Evolutionary conservation across 1,284 basidiomycete genomes (phyloP).

Genomic region (Veloporphyrellus conicus): DNA sequence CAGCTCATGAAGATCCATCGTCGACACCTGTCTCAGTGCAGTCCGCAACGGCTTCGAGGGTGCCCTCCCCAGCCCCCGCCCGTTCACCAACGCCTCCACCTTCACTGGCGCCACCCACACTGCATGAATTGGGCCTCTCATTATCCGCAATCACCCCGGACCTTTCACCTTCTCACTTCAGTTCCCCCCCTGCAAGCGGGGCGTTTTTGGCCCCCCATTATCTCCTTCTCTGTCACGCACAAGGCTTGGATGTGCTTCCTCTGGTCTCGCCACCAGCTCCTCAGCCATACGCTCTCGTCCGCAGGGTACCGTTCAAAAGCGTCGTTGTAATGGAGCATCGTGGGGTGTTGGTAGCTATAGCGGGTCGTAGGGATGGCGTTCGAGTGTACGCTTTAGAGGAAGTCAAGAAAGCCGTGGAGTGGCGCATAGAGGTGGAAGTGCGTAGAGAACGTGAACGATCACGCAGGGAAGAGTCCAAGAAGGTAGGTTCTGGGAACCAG

Average conservation of each 20-base stretch:
- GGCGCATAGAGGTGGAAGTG: constrained; percentile 77
- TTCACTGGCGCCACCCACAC: constrained; percentile 58
- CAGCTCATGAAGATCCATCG: constrained; percentile 31
- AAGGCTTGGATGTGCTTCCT: constrained; percentile 76
- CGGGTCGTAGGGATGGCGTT: constrained; percentile 75
- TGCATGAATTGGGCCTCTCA: constrained; percentile 71
- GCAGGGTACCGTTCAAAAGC: constrained; percentile 73
- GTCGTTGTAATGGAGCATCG: constrained; percentile 87
- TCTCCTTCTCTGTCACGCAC: constrained; percentile 75
- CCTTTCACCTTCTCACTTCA: constrained; percentile 71
- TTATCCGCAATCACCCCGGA: constrained; percentile 61
- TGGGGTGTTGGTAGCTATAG: constrained; percentile 78
- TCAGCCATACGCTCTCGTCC: constrained; percentile 73
- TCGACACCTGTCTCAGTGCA: constrained; percentile 18
- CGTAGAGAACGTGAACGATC: constrained; percentile 65
- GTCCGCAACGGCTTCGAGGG: constrained; percentile 38
- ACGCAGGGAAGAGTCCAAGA: constrained; percentile 63
- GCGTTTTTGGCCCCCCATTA: constrained; percentile 75
- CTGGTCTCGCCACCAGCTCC: constrained; percentile 64
- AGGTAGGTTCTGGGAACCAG: constrained; percentile 31
- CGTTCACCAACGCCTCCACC: constrained; percentile 69
- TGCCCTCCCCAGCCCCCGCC: constrained; percentile 47
- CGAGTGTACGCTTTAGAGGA: constrained; percentile 81
- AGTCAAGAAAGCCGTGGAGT: constrained; percentile 75
- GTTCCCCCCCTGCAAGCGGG: constrained; percentile 66